Evolutionary conservation across 805 yeast genomes (phyloP), one percentile per base, ranked within the genome.

Genomic region (Kazachstania taianensis): DNA sequence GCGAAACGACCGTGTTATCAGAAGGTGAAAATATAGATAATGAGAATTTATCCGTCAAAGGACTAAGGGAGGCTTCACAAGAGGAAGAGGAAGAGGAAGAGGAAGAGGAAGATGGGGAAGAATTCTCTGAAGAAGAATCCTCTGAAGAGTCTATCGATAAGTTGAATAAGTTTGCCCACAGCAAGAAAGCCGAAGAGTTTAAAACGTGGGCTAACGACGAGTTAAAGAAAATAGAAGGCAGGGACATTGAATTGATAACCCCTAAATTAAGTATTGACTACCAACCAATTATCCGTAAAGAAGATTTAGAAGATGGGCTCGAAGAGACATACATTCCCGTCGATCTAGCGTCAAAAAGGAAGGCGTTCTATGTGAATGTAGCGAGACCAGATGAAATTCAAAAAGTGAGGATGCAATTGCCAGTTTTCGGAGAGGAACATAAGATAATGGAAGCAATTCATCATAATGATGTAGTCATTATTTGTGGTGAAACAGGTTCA

Each of bases 401-500:
- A 52, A 54, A 65, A 15, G 67, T 67, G 22, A 67, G 98, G 43
- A 65, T 76, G 61, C 70, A 75, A 35, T 63, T 92, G 14, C 99
- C 99, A 1, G 96, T 92, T 0, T 81, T 73, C 43, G 79, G 79
- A 5, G 94, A 85, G 57, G 99, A 92, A 52, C 94, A 84, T 55
- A 67, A 76, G 37, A 82, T 92, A 33, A 85, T 92, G 96, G 99
- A 92, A 55, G 94, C 96, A 1, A 73, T 92, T 34, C 83, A 82
- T 53, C 94, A 89, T 50, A 82, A 89, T 52, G 96, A 87, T 50
- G 81, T 89, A 41, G 76, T 87, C 0, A 79, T 92, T 10, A 69
- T 92, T 18, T 89, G 96, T 63, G 98, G 98, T 67, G 97, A 87
- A 50, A 92, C 98, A 1, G 98, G 98, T 49, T 86, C 96, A 2